Base-by-base conservation (phyloP, 2,329 filamentous ascomycete genomes). In the Trichoderma endophyticum region DNA sequence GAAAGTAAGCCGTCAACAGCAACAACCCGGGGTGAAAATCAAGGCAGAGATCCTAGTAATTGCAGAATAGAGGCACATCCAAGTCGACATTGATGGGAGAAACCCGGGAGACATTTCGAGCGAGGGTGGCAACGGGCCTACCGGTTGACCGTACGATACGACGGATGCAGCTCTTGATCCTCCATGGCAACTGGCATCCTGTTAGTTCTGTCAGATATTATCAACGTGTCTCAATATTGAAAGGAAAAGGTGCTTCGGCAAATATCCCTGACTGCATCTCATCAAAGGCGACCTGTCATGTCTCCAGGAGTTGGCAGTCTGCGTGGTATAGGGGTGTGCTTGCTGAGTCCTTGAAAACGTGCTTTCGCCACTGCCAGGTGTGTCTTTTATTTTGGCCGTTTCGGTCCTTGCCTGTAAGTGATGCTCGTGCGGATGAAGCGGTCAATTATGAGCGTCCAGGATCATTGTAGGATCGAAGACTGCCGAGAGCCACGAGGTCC, bases 231-330 rank as follows among this genome's bases (percentile, higher is more conserved):
- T n/a, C 39, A 36, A 61, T 34, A 39, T 34, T 32, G 56, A 18
- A 61, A 4, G 30, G 30, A 32, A 57, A 14, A 60, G 18, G 56
- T 48, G 56, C 36, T 61, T 48, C n/a, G 28, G 28, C 21, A 61
- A 51, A 11, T 7, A 32, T 36, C 54, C 57, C 21, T 69, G 66
- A 26, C 39, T 59, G 21, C 57, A 61, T 34, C 21, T n/a, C 28
- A 15, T 62, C n/a, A 62, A 61, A 69, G 66, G 54, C 66, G 66
- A 69, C 57, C 66, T 69, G 66, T 69, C 66, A 69, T 6, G 56
- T 51, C 39, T 21, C 28, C 57, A 43, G 39, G 39, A 62, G 36
- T 32, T 34, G 39, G 36, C 39, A 69, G n/a, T 26, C 66, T 69
- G 66, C 66, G 57, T 21, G 66, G 57, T 62, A 62, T 69, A 69